A percentile compares a stretch with the other conserved stretches of the same genome.
These are phyloP conservation scores for Pezicula neosporulosa DNA, from an alignment of 2,329 filamentous ascomycete species.

Conservation along the genomic window DNA sequence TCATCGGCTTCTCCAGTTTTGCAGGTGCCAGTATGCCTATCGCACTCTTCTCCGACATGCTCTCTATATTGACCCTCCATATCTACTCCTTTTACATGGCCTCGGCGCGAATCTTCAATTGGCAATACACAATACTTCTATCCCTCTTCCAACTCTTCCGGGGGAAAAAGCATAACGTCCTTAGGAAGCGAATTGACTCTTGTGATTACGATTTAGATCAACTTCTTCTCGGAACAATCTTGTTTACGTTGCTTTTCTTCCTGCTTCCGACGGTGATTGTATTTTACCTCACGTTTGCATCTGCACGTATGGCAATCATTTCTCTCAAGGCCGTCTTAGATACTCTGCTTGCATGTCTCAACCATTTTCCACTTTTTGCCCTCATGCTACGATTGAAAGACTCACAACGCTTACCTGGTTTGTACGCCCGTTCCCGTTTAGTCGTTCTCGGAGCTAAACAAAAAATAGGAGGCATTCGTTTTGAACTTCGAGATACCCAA, in stretches of 20 bases:
- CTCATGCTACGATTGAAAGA: slow-evolving; percentile 96
- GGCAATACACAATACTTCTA: slow-evolving; percentile 94
- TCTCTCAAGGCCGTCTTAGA: slow-evolving; percentile 87
- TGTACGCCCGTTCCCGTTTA: slow-evolving; percentile 16
- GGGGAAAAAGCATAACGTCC: slow-evolving; percentile 95
- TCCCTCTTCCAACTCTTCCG: slow-evolving; percentile 98
- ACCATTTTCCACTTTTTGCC: slow-evolving; percentile 96
- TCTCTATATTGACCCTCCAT: slow-evolving; percentile 88
- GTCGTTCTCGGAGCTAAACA: slow-evolving; percentile 11
- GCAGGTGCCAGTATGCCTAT: slow-evolving; percentile 97
- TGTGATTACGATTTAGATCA: slow-evolving; percentile 99
- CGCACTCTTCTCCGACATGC: slow-evolving; percentile 87
- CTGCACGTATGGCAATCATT: slow-evolving; percentile 92
- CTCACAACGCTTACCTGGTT: slow-evolving; percentile 80
- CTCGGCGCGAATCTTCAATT: slow-evolving; percentile 94
- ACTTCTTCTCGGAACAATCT: slow-evolving; percentile 89
- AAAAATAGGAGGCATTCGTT: slow-evolving; percentile 70
- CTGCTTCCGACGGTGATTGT: slow-evolving; percentile 91
- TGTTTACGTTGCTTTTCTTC: slow-evolving; percentile 95
- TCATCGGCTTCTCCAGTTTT: slow-evolving; percentile 93
- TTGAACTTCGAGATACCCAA: slow-evolving; percentile 78
- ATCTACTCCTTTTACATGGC: slow-evolving; percentile 98
- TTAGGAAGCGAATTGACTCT: slow-evolving; percentile 95
- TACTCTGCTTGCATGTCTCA: slow-evolving; percentile 87
- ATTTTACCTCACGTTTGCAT: slow-evolving; percentile 95